Evolutionary conservation across 1,284 basidiomycete genomes (phyloP).

Genomic region (Rhodotorula sp.): DNA sequence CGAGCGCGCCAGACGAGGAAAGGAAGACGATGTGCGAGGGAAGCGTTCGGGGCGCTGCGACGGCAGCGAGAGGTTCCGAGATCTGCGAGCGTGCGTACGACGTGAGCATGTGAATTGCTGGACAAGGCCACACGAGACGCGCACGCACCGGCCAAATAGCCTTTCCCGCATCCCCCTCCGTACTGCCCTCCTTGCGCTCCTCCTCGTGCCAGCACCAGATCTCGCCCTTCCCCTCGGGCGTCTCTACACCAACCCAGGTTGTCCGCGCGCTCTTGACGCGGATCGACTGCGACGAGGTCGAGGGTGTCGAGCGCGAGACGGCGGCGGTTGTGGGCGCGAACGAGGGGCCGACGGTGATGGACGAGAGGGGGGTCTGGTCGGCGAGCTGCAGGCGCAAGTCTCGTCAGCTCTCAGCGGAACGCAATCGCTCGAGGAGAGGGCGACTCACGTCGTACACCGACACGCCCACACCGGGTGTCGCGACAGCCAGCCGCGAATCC

Average conservation of each 20-base stretch:
- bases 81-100: slow-evolving; percentile 4
- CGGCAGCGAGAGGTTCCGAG: slow-evolving; percentile 30
- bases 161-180: slow-evolving; percentile 32
- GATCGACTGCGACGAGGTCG: slow-evolving; percentile 30
- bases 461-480: slow-evolving; percentile 19
- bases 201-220: slow-evolving; percentile 41
- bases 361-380: slow-evolving; percentile 40
- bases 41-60: slow-evolving; percentile 36
- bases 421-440: neutral
- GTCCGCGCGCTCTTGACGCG: slow-evolving; percentile 33
- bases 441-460: slow-evolving; percentile 36
- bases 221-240: slow-evolving; percentile 28
- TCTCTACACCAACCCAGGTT: slow-evolving; percentile 37
- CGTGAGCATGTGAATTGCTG: neutral
- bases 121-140: neutral
- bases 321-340: slow-evolving; percentile 33
- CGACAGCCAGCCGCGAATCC: slow-evolving; percentile 22
- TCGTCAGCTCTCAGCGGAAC: neutral
- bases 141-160: slow-evolving; percentile 33
- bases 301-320: slow-evolving; percentile 31
- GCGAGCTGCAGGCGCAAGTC: slow-evolving; percentile 10
- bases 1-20: slow-evolving; percentile 30
- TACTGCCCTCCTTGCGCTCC: slow-evolving; percentile 39
- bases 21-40: slow-evolving; percentile 37
- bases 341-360: slow-evolving; percentile 38